Base-by-base conservation (phyloP, 176 grass and related monocot genomes). In the Poa annua region DNA sequence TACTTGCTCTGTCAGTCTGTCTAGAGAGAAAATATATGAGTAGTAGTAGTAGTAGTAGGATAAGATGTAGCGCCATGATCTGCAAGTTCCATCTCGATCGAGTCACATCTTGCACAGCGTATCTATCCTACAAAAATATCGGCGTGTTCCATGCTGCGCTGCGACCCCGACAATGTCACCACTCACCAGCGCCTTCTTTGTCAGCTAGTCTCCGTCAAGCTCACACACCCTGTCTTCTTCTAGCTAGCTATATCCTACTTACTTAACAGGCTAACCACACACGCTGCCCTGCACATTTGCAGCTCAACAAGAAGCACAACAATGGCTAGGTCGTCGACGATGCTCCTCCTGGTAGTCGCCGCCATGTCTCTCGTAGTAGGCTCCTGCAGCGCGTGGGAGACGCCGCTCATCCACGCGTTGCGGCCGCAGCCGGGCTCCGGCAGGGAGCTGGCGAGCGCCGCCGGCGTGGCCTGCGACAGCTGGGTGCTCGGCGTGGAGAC, bases 401-500 rank as follows among this genome's bases (percentile, higher is more conserved):
- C 75, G 63, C 68, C 54, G 55, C 4, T 77, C 33, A 85, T 78
- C 72, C 88, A 85, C 79, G 63, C 71, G 52, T 74, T 93, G 57
- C 85, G 74, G 29, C 86, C 79, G 60, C 26, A 60, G 16, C 35
- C 78, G 33, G 85, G 75, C 26, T 85, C 56, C 8, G 72, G 32
- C 57, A 12, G 51, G 6, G 41, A 51, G 44, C 80, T 72, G 16
- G 67, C 39, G 7, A 25, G 15, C 3, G 33, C 56, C 32, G 86
- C 47, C 57, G 50, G 51, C 63, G 62, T 91, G 71, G 36, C 76
- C 2, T 91, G 92, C 83, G 86, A 76, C 63, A 94, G 92, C 83
- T 91, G 92, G 92, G 24, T 66, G 13, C 47, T 94, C 0, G 79
- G 74, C n/a, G 92, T 89, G 14, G 92, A 94, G 80, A 39, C 86